These are phyloP conservation scores for Hortaea sp. DNA, from an alignment of 2,329 filamentous ascomycete species.

Conservation along the genomic window DNA sequence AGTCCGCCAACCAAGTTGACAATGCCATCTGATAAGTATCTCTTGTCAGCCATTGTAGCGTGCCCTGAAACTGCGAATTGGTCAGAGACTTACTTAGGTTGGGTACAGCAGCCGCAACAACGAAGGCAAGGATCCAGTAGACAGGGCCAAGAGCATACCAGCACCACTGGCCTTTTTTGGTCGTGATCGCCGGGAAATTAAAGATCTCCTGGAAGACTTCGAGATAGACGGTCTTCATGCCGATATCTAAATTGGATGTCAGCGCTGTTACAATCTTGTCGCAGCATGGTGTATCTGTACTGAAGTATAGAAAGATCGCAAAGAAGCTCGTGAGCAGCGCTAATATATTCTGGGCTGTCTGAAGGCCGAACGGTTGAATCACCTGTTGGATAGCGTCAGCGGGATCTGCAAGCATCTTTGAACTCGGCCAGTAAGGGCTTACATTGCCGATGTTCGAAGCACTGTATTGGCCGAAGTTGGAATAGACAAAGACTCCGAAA, in stretches of 20 bases:
- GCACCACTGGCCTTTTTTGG: slow-evolving; percentile 37
- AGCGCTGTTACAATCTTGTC: not conserved
- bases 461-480: slow-evolving; percentile 37
- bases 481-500: slow-evolving; percentile 37
- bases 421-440: not conserved
- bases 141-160: slow-evolving; percentile 44
- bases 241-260: slow-evolving; percentile 31
- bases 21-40: slow-evolving; percentile 8
- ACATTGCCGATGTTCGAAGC: slow-evolving; percentile 29
- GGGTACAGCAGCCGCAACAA: slow-evolving; percentile 45
- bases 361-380: slow-evolving; percentile 26
- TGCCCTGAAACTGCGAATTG: no score
- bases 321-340: slow-evolving; percentile 27
- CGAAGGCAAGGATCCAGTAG: slow-evolving; percentile 49
- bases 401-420: not conserved
- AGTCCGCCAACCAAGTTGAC: slow-evolving; percentile 41
- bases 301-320: slow-evolving; percentile 9
- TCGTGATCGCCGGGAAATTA: slow-evolving; percentile 38
- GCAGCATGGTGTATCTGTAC: not conserved
- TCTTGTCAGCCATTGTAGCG: not conserved
- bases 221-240: slow-evolving; percentile 41
- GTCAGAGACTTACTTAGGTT: slow-evolving; percentile 17
- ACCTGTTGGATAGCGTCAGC: slow-evolving; percentile 11
- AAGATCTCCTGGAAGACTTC: slow-evolving; percentile 45
- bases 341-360: slow-evolving; percentile 32